Conservation (phyloP, 2,329 filamentous ascomycete species). For the Zymoseptoria crescenta region DNA sequence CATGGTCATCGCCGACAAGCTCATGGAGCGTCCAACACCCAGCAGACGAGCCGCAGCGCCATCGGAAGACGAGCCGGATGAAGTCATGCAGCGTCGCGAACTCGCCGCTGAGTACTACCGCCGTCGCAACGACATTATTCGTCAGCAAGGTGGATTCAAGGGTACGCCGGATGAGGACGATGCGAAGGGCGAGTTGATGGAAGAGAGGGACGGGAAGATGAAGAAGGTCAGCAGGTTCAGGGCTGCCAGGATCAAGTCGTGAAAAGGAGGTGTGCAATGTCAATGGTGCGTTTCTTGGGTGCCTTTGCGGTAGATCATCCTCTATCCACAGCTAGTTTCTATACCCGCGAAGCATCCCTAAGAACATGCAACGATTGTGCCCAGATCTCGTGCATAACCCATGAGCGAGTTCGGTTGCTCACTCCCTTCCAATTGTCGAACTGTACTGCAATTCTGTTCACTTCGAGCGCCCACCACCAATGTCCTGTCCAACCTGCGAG, state of each 20-base stretch:
- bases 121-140: constrained; percentile 73
- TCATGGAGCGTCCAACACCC: constrained; percentile 43
- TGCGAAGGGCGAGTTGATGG: constrained; percentile 56
- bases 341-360: background rate
- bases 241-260: constrained; percentile 22
- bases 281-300: background rate
- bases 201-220: constrained; percentile 30
- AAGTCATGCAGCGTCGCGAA: constrained; percentile 64
- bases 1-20: constrained; percentile 39
- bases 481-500: constrained; percentile 41
- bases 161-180: constrained; percentile 49
- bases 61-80: constrained; percentile 44
- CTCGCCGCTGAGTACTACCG: constrained; percentile 77
- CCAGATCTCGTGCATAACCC: background rate
- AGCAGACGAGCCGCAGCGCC: constrained; percentile 21
- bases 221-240: constrained; percentile 34
- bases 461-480: constrained; percentile 41
- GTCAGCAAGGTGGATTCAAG: constrained; percentile 73
- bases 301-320: background rate
- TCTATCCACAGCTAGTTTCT: background rate
- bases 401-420: background rate
- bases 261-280: background rate
- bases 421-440: background rate
- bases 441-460: constrained; percentile 12
- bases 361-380: background rate